phyloP scores from a whole-genome alignment of 2,329 filamentous ascomycete genomes.

The Penicillium sp. region DNA sequence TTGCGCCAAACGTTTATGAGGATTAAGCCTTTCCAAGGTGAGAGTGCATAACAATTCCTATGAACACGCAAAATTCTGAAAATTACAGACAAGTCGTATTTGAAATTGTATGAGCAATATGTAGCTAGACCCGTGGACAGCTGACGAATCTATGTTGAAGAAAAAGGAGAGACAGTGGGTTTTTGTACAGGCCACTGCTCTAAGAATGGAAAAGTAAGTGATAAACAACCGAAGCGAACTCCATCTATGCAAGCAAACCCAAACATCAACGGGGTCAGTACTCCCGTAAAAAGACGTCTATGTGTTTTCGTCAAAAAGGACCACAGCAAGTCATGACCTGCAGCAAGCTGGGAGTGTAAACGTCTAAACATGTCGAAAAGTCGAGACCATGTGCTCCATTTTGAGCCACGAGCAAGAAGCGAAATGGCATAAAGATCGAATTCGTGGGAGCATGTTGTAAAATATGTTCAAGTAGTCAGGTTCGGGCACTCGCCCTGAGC shows the following conservation, averaged over 20 bases:
- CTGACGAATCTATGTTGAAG: neutral
- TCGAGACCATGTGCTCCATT: neutral
- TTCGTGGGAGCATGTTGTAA: conserved; percentile 1
- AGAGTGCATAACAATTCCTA: too few relatives aligned
- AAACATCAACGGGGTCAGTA: conserved; percentile 1
- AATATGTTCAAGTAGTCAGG: conserved; percentile 23
- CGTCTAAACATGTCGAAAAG: conserved; percentile 6
- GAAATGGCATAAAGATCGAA: conserved; percentile 5
- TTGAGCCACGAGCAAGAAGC: conserved; percentile 11
- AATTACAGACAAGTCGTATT: conserved; percentile 19
- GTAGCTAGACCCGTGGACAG: neutral
- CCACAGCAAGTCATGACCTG: conserved; percentile 3
- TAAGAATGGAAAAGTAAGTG: conserved; percentile 4
- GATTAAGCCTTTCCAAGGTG: too few relatives aligned
- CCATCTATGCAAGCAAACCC: conserved; percentile 22
- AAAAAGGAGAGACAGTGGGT: neutral
- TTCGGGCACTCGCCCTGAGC: conserved; percentile 55
- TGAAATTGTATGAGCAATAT: conserved; percentile 5
- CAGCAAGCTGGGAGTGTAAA: conserved; percentile 2
- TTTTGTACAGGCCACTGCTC: conserved; percentile 3
- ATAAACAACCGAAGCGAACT: conserved; percentile 14
- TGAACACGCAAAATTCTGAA: neutral
- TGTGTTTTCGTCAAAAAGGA: conserved; percentile 5
- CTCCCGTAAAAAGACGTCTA: conserved; percentile 9
- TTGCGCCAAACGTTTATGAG: too few relatives aligned